Conservation (phyloP, 1,284 basidiomycete species). For the Rhodotorula sp. region DNA sequence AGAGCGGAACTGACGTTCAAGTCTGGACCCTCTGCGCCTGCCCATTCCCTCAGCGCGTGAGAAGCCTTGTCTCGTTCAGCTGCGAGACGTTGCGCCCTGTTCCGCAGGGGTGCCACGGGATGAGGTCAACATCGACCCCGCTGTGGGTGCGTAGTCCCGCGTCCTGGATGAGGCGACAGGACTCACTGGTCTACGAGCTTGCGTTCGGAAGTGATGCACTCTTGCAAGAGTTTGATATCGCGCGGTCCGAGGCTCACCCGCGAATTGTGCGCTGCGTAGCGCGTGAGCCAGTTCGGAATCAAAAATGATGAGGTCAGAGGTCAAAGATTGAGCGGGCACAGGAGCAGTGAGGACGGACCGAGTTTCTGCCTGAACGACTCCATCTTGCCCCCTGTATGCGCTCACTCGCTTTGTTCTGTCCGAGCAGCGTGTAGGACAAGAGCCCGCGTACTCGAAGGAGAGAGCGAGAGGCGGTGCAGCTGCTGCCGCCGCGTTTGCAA, state of each 20-base stretch:
- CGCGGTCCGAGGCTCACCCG: conserved; percentile 40
- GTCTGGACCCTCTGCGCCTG: conserved; percentile 43
- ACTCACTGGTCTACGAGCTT: conserved; percentile 39
- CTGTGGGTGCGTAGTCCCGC: too few species aligned
- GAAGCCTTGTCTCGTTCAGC: conserved; percentile 40
- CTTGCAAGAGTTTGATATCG: conserved; percentile 42
- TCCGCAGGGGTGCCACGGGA: too few species aligned
- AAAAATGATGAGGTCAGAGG: background rate
- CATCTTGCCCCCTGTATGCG: background rate
- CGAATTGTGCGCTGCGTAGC: conserved; percentile 35
- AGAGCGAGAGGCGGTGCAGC: too few species aligned
- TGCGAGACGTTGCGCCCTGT: conserved; percentile 35
- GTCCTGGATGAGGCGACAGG: background rate
- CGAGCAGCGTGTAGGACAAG: too few species aligned
- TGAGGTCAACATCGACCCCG: too few species aligned
- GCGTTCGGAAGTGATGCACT: conserved; percentile 43
- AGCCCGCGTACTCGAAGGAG: too few species aligned
- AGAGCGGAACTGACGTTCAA: conserved; percentile 32
- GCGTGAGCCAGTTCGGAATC: background rate
- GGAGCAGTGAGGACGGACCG: background rate
- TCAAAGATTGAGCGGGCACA: background rate
- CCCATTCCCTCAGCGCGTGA: conserved; percentile 44
- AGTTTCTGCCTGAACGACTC: background rate
- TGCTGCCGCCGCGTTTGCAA: too few species aligned
- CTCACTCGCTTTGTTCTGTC: background rate